A percentile compares a stretch with the other conserved stretches of the same genome.
Evolutionary conservation across 257 asterid genomes (phyloP).

Genomic region (Lycium barbarum): DNA sequence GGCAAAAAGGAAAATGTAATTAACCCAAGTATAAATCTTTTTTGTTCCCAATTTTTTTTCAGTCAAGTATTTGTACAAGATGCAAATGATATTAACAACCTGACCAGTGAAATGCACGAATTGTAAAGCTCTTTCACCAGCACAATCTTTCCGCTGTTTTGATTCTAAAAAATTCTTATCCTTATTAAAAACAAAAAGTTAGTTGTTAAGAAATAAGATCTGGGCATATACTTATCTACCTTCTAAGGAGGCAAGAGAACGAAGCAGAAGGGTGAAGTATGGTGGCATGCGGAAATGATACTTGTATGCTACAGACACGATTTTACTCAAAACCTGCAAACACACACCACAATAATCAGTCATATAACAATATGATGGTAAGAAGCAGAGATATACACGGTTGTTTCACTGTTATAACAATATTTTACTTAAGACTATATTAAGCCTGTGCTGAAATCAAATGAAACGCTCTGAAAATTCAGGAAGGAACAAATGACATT

Average conservation of each 20-base stretch:
- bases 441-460: conserved; percentile 12
- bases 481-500: conserved; percentile 19
- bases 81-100: conserved; percentile 5
- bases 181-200: not conserved
- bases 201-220: conserved; percentile 2
- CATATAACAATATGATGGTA: conserved; percentile 31
- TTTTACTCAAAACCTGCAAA: conserved; percentile 85
- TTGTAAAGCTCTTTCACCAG: conserved; percentile 13
- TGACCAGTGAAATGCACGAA: conserved; percentile 16
- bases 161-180: not conserved
- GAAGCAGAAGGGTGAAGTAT: conserved; percentile 80
- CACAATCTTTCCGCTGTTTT: not conserved
- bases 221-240: conserved; percentile 50
- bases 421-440: not conserved
- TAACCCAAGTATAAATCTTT: not conserved
- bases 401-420: conserved; percentile 6
- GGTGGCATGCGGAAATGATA: conserved; percentile 99
- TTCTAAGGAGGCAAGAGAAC: conserved; percentile 96
- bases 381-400: conserved; percentile 12
- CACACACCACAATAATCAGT: conserved; percentile 35
- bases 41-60: not conserved
- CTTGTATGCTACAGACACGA: conserved; percentile 92
- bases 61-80: conserved; percentile 2
- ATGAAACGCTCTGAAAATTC: conserved; percentile 15
- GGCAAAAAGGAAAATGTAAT: not conserved